Percentiles rank a stretch among this genome's conserved stretches.
phyloP scores from a whole-genome alignment of 192 early-diverging fungal species.

The Rhizoclosmatium globosum region DNA sequence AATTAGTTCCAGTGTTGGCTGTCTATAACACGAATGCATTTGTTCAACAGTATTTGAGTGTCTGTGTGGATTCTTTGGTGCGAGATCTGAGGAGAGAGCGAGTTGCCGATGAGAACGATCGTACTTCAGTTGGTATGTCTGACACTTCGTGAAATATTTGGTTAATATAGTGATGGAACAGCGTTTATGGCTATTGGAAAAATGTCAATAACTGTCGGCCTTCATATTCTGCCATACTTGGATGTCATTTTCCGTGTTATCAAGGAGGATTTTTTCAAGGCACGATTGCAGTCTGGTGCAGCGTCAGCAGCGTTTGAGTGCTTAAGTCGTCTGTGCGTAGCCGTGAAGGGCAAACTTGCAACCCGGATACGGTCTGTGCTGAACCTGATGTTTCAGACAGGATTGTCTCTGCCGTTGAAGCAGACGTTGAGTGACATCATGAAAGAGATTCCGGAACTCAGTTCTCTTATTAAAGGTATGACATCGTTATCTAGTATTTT shows the following conservation, averaged over 20 bases:
- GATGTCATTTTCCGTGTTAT: conserved; percentile 80
- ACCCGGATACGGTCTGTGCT: conserved; percentile 77
- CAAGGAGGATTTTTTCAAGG: conserved; percentile 69
- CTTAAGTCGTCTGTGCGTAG: conserved; percentile 85
- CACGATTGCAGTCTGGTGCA: conserved; percentile 30
- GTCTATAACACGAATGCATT: conserved; percentile 79
- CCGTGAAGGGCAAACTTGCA: conserved; percentile 70
- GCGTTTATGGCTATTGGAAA: conserved; percentile 89
- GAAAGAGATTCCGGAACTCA: conserved; percentile 80
- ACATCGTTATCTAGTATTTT: not conserved
- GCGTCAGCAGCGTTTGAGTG: conserved; percentile 73
- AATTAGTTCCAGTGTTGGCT: conserved; percentile 84
- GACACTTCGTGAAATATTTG: not conserved
- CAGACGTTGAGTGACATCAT: conserved; percentile 81
- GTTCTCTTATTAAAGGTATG: conserved; percentile 84
- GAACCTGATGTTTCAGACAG: conserved; percentile 90
- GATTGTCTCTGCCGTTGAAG: conserved; percentile 80
- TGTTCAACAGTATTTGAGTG: conserved; percentile 66
- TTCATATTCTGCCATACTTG: conserved; percentile 80
- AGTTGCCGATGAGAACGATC: not conserved
- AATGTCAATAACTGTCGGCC: conserved; percentile 80
- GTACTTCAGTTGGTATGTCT: not conserved
- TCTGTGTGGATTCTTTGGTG: conserved; percentile 80
- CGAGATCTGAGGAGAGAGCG: conserved; percentile 72
- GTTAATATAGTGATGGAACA: conserved; percentile 55